Evolutionary conservation across 441 rosid species (phyloP), one percentile per base, ranked within the genome.

Genomic region (Euphorbia schlechtendalii): DNA sequence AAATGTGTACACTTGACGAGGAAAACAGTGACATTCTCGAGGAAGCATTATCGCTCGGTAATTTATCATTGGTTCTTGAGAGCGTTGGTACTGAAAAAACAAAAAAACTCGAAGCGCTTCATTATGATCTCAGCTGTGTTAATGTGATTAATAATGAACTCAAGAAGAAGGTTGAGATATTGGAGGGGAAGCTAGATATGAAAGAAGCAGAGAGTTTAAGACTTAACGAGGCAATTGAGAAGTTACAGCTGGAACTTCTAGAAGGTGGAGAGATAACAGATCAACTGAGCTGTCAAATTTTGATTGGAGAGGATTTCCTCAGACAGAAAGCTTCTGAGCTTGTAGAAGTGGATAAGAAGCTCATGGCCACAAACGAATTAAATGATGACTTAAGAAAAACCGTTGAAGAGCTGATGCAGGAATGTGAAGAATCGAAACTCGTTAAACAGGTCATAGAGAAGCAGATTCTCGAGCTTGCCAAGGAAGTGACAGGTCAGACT

Each of bases 81-180:
- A 81, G 84, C 71, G 79, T 86, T 68, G 85, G 83, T 55, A 64
- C 71, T 49, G 86, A 89, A 77, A 88, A 84, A 82, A 74, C 72
- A 34, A 82, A 78, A 58, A 87, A 89, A 77, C 74, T 82, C 41
- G 70, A 77, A 73, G 76, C 66, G 34, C 77, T 86, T 72, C 65
- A 61, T 58, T 82, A 78, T 56, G 78, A 78, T 73, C 69, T 84
- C 56, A 72, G 63, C 21, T 55, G 65, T 67, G 74, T 89, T 36
- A 64, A 58, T 52, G 66, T 68, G 49, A 64, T 71, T 27, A 85
- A 67, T 68, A 46, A 49, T 0, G 81, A 78, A 18, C 82, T 87
- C 24, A 74, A 69, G 73, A 70, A 69, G 67, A 85, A 84, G 75
- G 71, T 86, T 61, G 78, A 73, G 69, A 18, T 60, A 40, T 22